phyloP scores from a whole-genome alignment of 495 filamentous ascomycete genomes.

The Astrocystis sublimbata region DNA sequence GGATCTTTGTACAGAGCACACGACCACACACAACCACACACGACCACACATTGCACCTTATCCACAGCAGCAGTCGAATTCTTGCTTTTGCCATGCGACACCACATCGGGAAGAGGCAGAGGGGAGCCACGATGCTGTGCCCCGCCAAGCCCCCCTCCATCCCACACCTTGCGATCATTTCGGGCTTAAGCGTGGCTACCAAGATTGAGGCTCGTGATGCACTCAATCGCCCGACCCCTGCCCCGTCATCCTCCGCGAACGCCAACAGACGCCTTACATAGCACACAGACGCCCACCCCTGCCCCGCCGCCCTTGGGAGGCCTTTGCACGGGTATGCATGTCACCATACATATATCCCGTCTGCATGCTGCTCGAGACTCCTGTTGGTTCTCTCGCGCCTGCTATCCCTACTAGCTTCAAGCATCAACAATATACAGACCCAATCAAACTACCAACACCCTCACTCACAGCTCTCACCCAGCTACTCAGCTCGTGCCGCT shows the following conservation, averaged over 20 bases:
- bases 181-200: conserved; percentile 6
- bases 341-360: conserved; percentile 21
- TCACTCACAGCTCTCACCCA: background rate
- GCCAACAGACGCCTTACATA: too few relatives aligned
- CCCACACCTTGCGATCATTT: background rate
- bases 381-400: conserved; percentile 23
- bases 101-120: background rate
- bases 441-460: conserved; percentile 1
- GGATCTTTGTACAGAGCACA: conserved; percentile 3
- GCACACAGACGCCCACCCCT: too few relatives aligned
- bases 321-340: conserved; percentile 17
- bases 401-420: conserved; percentile 29
- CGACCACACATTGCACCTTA: background rate
- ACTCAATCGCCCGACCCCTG: background rate
- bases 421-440: conserved; percentile 23
- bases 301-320: conserved; percentile 6
- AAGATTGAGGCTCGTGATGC: conserved; percentile 17
- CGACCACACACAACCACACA: background rate
- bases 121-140: conserved; percentile 16
- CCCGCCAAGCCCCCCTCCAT: conserved; percentile 12
- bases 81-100: background rate
- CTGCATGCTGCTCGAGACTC: conserved; percentile 21
- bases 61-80: background rate
- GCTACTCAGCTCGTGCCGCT: conserved; percentile 2
- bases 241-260: conserved; percentile 9